Evolutionary conservation across 768 basidiomycete species (phyloP), one percentile per base, ranked within the genome.

Genomic region (Scleroderma citrinum): DNA sequence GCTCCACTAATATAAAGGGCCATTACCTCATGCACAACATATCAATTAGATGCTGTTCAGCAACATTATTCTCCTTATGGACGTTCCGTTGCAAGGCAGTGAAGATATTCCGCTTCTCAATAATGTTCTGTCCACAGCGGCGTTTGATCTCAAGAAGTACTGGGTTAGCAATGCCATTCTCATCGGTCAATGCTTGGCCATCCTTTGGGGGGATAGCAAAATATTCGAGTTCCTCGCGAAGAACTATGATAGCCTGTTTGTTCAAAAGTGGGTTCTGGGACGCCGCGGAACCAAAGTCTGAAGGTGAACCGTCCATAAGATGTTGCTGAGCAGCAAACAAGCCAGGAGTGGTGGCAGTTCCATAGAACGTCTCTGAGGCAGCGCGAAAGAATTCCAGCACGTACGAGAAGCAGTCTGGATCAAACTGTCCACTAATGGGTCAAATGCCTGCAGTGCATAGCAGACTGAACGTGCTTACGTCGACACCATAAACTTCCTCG

Each of bases 11-110:
- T 13, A 37, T 16, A 21, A 51, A 42, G 35, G 40, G 12, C 40
- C 39, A 23, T 71, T 64, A 95, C 95, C 93, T 96, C 92, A 97
- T 96, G 72, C 95, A 98, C 54, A 99, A 76, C 96, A 99, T 99
- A 71, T 98, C 96, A 69, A 99, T 99, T 59, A 99, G 73, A 72
- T 99, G 96, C 70, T 98, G 95, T 70, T 99, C 96, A 16, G 96
- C 96, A 47, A 96, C 77, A 66, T 99, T 98, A 65, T 97, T 97
- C 73, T 97, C 95, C 75, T 95, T 95, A 71, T 95, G 95, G 55
- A 98, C 95, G 69, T 99, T 99, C 59, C 96, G 78, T 75, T 99
- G 95, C 48, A 99, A 74, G 35, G 96, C 96, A 3, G 95, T 95
- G 67, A 99, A 99, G 61, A 99, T 96, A 67, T 85, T 90, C 62